These are phyloP conservation scores for Podospora appendiculata DNA, from an alignment of 495 filamentous ascomycete species.

Conservation along the genomic window DNA sequence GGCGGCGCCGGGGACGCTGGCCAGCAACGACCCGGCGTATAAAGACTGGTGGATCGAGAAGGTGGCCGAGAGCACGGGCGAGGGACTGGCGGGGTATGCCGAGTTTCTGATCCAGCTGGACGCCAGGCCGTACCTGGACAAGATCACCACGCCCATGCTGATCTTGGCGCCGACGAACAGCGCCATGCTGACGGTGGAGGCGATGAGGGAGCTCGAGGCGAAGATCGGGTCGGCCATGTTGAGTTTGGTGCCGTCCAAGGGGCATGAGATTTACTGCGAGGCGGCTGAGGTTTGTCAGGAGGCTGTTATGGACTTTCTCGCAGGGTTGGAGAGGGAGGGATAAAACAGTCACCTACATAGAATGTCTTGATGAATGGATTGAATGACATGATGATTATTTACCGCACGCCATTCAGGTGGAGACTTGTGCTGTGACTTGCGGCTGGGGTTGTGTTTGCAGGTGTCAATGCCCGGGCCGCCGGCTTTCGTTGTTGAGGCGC, in stretches of 20 bases:
- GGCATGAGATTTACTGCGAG: background rate
- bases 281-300: background rate
- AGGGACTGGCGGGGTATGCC: background rate
- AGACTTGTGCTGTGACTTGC: too few relatives aligned
- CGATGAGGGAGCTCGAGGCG: background rate
- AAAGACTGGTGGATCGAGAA: background rate
- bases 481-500: background rate
- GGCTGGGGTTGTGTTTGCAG: too few relatives aligned
- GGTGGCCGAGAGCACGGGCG: background rate
- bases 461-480: background rate
- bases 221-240: background rate
- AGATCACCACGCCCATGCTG: background rate
- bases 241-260: background rate
- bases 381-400: too few relatives aligned
- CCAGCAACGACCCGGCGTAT: background rate
- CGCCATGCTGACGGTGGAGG: background rate
- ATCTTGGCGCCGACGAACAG: background rate
- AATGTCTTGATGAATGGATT: background rate
- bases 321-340: background rate
- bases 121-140: background rate
- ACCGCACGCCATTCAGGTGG: too few relatives aligned
- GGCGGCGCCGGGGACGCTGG: background rate
- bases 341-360: background rate
- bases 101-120: background rate
- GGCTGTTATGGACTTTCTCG: background rate